A percentile compares a stretch with the other conserved stretches of the same genome.
phyloP scores from a whole-genome alignment of 208 protist genomes.

The Wallacemonas sp. region DNA sequence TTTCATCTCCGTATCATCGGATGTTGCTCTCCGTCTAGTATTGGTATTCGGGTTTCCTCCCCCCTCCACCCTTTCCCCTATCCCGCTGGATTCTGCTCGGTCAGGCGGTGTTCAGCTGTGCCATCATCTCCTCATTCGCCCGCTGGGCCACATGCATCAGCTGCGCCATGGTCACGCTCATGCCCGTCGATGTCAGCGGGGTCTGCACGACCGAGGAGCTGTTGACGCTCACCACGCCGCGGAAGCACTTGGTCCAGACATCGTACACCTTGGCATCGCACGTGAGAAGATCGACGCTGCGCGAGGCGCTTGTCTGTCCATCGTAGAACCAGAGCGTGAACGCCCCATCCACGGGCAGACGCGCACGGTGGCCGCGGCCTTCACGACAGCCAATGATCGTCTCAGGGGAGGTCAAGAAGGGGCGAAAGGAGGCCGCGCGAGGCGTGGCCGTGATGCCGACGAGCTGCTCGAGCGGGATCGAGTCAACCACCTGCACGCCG shows the following conservation, averaged over 20 bases:
- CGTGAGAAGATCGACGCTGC: constrained; percentile 68
- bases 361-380: constrained; percentile 53
- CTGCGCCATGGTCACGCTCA: constrained; percentile 27
- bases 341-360: constrained; percentile 54
- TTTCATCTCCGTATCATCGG: too few species aligned
- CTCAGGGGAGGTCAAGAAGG: constrained; percentile 41
- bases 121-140: constrained; percentile 28
- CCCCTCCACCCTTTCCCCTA: too few species aligned
- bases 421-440: constrained; percentile 48
- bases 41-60: too few species aligned
- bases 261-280: constrained; percentile 70
- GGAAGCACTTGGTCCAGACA: constrained; percentile 76
- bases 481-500: constrained; percentile 53
- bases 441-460: constrained; percentile 63
- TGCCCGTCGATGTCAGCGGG: constrained; percentile 34
- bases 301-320: constrained; percentile 20
- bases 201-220: constrained; percentile 72
- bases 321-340: constrained; percentile 83
- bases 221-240: constrained; percentile 80
- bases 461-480: constrained; percentile 57
- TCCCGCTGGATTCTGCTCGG: too few species aligned
- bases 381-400: constrained; percentile 66
- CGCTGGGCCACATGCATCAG: constrained; percentile 38
- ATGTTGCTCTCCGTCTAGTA: too few species aligned
- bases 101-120: constrained; percentile 6